Conservation (phyloP, 2,329 filamentous ascomycete genomes). For the Simplicillium aogashimaense region DNA sequence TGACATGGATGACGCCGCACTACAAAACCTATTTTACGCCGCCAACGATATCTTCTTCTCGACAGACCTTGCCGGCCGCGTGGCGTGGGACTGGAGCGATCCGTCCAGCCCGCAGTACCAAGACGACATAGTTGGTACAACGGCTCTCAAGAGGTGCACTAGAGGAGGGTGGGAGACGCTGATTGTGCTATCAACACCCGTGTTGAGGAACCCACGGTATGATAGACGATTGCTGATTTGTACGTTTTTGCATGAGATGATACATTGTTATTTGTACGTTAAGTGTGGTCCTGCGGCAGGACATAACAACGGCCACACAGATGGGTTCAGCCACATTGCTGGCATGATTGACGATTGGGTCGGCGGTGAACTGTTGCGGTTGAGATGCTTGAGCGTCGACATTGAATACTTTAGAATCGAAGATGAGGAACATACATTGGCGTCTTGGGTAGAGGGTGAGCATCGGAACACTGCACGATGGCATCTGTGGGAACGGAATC, state of each 20-base stretch:
- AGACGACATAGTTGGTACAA: slow-evolving; percentile 51
- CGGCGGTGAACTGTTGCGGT: slow-evolving; percentile 40
- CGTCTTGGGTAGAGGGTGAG: slow-evolving; percentile 3
- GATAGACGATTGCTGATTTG: slow-evolving; percentile 52
- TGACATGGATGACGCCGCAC: slow-evolving; percentile 44
- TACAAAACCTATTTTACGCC: slow-evolving; percentile 48
- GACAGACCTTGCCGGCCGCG: slow-evolving; percentile 43
- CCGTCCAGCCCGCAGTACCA: slow-evolving; percentile 37
- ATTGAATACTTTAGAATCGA: slow-evolving; percentile 39
- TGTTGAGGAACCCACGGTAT: slow-evolving; percentile 45
- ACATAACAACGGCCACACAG: slow-evolving; percentile 47
- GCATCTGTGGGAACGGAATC: no score
- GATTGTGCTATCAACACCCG: slow-evolving; percentile 50
- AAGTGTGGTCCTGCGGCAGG: slow-evolving; percentile 48
- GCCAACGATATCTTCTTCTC: slow-evolving; percentile 55
- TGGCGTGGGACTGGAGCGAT: slow-evolving; percentile 53
- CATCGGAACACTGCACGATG: no score
- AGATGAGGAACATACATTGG: slow-evolving; percentile 10
- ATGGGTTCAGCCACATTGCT: slow-evolving; percentile 49
- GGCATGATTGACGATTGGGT: slow-evolving; percentile 52
- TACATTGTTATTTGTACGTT: slow-evolving; percentile 58
- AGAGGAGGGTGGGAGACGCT: slow-evolving; percentile 49
- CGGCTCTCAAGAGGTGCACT: slow-evolving; percentile 44
- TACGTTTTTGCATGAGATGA: slow-evolving; percentile 57
- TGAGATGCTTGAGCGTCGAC: slow-evolving; percentile 53